A percentile compares a stretch with the other conserved stretches of the same genome.
Evolutionary conservation across 306 rosid genomes (phyloP).

Genomic region (Vigna unguiculata): DNA sequence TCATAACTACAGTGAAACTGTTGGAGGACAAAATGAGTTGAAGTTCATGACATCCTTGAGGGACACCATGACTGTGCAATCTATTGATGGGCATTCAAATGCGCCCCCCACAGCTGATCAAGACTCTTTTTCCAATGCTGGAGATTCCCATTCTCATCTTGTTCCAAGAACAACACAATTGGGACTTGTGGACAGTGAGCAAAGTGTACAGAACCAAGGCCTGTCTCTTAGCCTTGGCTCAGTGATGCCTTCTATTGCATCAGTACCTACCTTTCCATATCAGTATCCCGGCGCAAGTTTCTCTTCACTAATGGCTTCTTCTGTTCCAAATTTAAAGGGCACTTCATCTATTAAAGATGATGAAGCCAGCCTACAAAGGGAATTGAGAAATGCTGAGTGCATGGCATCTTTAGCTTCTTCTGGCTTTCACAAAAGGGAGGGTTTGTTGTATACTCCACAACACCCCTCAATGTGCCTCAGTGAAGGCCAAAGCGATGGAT

Average conservation of each 20-base stretch:
- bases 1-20: constrained; percentile 57
- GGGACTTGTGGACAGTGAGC: constrained; percentile 53
- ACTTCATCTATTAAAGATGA: constrained; percentile 35
- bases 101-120: constrained; percentile 34
- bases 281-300: constrained; percentile 57
- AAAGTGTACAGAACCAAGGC: constrained; percentile 70
- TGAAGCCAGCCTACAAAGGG: constrained; percentile 50
- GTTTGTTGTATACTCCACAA: constrained; percentile 51
- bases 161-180: constrained; percentile 48
- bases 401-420: constrained; percentile 57
- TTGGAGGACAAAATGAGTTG: constrained; percentile 65
- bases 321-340: constrained; percentile 46
- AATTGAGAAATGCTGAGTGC: constrained; percentile 58
- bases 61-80: constrained; percentile 50
- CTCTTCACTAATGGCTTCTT: constrained; percentile 54
- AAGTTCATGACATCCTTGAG: constrained; percentile 64
- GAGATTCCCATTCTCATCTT: constrained; percentile 50
- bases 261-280: constrained; percentile 63
- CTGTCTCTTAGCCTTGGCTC: constrained; percentile 88
- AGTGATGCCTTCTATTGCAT: constrained; percentile 55
- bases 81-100: constrained; percentile 49
- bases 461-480: constrained; percentile 47
- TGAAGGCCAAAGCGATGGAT: constrained; percentile 54
- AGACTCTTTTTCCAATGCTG: constrained; percentile 43
- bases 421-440: constrained; percentile 57